A percentile compares a stretch with the other conserved stretches of the same genome.
Conservation (phyloP, 1,284 basidiomycete species). For the Caloboletus firmus region DNA sequence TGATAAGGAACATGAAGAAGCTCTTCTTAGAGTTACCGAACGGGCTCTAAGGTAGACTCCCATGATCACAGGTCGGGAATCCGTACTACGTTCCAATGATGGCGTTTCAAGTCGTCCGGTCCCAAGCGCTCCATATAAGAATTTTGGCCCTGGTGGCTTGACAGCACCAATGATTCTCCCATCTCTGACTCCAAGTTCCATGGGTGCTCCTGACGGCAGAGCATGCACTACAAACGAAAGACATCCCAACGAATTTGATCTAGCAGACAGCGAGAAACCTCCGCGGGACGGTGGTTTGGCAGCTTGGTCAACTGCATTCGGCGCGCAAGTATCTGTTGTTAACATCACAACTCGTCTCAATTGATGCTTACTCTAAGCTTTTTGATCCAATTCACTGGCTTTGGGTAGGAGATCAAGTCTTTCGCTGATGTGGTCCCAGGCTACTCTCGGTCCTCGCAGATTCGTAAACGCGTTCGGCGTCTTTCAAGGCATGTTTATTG, state of each 20-base stretch:
- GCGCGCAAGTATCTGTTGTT: conserved; percentile 23
- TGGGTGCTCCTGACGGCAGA: too few relatives aligned
- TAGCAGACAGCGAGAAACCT: too few relatives aligned
- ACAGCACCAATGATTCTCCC: too few relatives aligned
- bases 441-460: conserved; percentile 21
- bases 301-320: conserved; percentile 29
- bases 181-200: too few relatives aligned
- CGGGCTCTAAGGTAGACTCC: too few relatives aligned
- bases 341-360: neutral
- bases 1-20: too few relatives aligned
- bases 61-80: too few relatives aligned
- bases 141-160: neutral
- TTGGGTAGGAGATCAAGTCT: conserved; percentile 29
- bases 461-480: conserved; percentile 43
- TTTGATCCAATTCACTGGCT: conserved; percentile 36
- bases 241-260: too few relatives aligned
- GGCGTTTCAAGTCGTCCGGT: too few relatives aligned
- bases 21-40: too few relatives aligned
- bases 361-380: conserved; percentile 21
- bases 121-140: neutral
- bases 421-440: neutral
- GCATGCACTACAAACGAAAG: too few relatives aligned
- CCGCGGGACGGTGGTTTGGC: conserved; percentile 18
- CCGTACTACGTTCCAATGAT: too few relatives aligned
- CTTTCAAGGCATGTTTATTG: conserved; percentile 37